phyloP scores from a whole-genome alignment of 305 asterid genomes.

The Plantago coronopus region DNA sequence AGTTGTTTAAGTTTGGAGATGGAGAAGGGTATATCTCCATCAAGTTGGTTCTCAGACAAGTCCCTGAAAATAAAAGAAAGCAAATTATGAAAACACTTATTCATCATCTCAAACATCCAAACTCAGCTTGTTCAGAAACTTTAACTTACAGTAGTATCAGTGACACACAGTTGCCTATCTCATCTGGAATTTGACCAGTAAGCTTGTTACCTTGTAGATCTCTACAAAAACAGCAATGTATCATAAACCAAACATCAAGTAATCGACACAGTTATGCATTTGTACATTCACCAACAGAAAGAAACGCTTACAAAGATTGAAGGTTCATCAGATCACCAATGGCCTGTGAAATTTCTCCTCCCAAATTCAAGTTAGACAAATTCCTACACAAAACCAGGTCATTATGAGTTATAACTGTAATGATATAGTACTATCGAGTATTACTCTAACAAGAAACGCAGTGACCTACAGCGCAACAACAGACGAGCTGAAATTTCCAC shows the following conservation, averaged over 20 bases:
- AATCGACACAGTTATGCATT: too few species aligned
- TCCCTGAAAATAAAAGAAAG: slow-evolving; percentile 48
- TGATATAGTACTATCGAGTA: background rate
- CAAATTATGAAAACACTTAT: background rate
- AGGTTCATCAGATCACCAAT: slow-evolving; percentile 72
- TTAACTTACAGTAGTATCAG: slow-evolving; percentile 51
- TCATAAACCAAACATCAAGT: background rate
- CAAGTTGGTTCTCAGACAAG: slow-evolving; percentile 71
- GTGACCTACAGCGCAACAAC: slow-evolving; percentile 77
- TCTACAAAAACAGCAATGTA: slow-evolving; percentile 32
- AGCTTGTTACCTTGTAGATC: slow-evolving; percentile 87
- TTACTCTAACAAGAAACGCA: background rate
- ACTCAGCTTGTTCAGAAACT: background rate
- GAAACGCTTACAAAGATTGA: slow-evolving; percentile 55
- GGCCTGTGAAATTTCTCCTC: slow-evolving; percentile 89
- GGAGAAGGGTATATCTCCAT: slow-evolving; percentile 88
- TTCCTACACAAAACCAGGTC: slow-evolving; percentile 42
- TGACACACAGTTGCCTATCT: slow-evolving; percentile 74
- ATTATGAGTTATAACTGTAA: background rate
- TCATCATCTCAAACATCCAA: background rate
- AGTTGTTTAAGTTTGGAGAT: slow-evolving; percentile 90
- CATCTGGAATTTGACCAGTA: slow-evolving; percentile 91
- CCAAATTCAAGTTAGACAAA: slow-evolving; percentile 77
- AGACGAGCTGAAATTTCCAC: slow-evolving; percentile 67
- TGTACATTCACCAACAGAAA: too few species aligned